phyloP scores from a whole-genome alignment of 2,329 filamentous ascomycete species.

The Colletotrichum sp. region DNA sequence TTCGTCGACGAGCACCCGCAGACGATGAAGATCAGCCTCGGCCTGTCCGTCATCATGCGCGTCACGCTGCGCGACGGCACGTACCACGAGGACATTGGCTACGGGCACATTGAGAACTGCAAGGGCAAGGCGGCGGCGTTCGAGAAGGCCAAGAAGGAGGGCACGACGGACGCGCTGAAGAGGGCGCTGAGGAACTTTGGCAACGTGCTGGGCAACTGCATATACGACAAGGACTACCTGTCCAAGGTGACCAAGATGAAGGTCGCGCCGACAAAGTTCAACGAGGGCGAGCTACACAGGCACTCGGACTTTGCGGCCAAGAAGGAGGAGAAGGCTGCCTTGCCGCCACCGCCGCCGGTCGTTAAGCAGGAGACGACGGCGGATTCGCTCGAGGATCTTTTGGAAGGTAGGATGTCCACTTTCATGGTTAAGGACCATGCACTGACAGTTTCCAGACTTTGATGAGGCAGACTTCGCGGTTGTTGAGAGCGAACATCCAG shows the following conservation, averaged over 20 bases:
- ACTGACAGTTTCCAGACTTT: conserved; percentile 54
- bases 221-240: conserved; percentile 96
- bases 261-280: conserved; percentile 76
- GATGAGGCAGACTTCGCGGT: conserved; percentile 80
- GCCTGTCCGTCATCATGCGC: conserved; percentile 87
- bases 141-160: conserved; percentile 99
- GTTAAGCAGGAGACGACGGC: conserved; percentile 36
- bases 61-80: conserved; percentile 92
- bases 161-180: conserved; percentile 93
- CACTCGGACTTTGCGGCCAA: conserved; percentile 78
- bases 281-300: conserved; percentile 80
- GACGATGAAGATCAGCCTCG: conserved; percentile 81
- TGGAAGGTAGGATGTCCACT: conserved; percentile 46
- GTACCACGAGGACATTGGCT: conserved; percentile 97
- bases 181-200: conserved; percentile 89
- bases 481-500: conserved; percentile 72
- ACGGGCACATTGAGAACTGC: conserved; percentile 95
- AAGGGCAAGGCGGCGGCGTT: conserved; percentile 95
- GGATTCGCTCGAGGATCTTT: conserved; percentile 57
- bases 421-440: too few relatives aligned
- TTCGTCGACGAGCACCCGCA: conserved; percentile 88
- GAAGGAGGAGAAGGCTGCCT: conserved; percentile 39
- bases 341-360: conserved; percentile 8
- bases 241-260: conserved; percentile 91
- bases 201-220: conserved; percentile 96